Evolutionary conservation across 1,284 basidiomycete genomes (phyloP).

Genomic region (Schizopora paradoxa): DNA sequence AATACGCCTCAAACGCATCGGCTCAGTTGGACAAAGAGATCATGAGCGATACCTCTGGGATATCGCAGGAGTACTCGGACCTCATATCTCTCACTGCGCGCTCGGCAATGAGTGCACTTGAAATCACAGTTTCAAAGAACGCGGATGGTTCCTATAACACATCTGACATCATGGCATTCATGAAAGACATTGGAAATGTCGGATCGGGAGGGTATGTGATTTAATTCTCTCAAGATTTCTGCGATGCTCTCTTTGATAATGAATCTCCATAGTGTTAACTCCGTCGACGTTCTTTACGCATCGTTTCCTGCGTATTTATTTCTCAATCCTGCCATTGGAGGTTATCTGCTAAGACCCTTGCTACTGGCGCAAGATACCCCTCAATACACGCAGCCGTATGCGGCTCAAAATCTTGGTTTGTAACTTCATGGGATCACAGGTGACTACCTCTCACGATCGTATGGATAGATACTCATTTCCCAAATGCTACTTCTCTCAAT

Average conservation of each 20-base stretch:
- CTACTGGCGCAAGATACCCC: neutral
- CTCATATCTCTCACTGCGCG: constrained; percentile 34
- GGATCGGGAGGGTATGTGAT: neutral
- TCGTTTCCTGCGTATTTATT: constrained; percentile 1
- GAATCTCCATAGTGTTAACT: constrained; percentile 3
- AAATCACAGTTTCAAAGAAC: constrained; percentile 31
- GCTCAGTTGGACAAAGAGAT: constrained; percentile 33
- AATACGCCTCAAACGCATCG: constrained; percentile 27
- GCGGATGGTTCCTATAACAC: constrained; percentile 24
- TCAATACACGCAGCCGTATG: neutral
- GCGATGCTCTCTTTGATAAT: too few species aligned
- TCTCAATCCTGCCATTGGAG: constrained; percentile 1
- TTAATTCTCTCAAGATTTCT: neutral
- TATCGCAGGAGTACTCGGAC: constrained; percentile 33
- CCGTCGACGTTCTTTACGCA: neutral
- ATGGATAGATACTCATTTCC: constrained; percentile 19
- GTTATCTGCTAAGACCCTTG: neutral
- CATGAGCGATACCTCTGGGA: constrained; percentile 23
- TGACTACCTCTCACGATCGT: neutral
- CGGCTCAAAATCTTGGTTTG: constrained; percentile 1
- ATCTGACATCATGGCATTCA: constrained; percentile 17
- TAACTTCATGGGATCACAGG: neutral
- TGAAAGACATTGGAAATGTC: constrained; percentile 3
- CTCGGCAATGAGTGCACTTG: constrained; percentile 36
- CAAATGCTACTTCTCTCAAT: constrained; percentile 25